Conservation (phyloP, 768 basidiomycete genomes). For the Daedaleopsis nitida region DNA sequence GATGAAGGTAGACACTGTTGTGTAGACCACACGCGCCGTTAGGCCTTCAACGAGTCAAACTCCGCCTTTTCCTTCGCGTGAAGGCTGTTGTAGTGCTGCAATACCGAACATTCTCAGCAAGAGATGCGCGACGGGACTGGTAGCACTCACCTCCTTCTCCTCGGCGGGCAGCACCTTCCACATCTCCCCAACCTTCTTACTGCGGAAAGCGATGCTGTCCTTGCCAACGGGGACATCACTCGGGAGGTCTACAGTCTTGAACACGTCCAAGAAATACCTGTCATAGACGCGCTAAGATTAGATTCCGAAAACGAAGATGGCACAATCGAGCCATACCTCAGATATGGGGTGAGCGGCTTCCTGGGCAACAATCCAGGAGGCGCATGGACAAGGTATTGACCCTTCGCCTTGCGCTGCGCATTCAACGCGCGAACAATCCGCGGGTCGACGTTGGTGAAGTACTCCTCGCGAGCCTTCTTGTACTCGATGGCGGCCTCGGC, state of each 20-base stretch:
- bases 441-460: slow-evolving; percentile 7
- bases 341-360: background rate
- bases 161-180: background rate
- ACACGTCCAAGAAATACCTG: background rate
- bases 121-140: too few relatives aligned
- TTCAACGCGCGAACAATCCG: slow-evolving; percentile 7
- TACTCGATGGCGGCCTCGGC: background rate
- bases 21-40: too few relatives aligned
- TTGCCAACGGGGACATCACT: background rate
- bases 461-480: slow-evolving; percentile 1
- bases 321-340: background rate
- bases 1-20: too few relatives aligned
- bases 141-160: background rate
- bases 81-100: background rate
- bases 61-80: background rate
- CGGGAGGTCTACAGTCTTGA: background rate
- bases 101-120: background rate
- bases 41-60: too few relatives aligned
- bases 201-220: background rate
- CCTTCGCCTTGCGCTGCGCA: slow-evolving; percentile 1
- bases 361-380: background rate
- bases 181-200: background rate
- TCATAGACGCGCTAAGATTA: background rate
- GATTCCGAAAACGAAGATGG: background rate
- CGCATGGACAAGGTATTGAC: background rate